A percentile compares a stretch with the other conserved stretches of the same genome.
phyloP scores from a whole-genome alignment of 306 rosid species.

The Quercus cerris region DNA sequence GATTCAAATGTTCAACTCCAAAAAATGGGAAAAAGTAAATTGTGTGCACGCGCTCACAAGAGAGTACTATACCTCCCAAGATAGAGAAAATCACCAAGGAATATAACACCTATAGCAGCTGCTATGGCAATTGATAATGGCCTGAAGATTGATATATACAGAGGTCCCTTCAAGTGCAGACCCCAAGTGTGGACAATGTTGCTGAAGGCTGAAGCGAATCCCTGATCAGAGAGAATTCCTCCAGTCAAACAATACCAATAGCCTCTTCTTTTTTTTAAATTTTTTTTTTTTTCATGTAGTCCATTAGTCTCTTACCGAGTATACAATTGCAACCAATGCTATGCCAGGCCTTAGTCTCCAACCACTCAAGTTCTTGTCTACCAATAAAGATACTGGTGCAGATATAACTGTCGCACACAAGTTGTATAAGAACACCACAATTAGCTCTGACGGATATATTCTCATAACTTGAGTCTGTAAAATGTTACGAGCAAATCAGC shows the following conservation, averaged over 20 bases:
- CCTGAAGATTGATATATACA: constrained; percentile 26
- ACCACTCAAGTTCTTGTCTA: constrained; percentile 18
- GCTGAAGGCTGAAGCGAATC: constrained; percentile 9
- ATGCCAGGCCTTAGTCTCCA: constrained; percentile 23
- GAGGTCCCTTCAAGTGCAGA: constrained; percentile 29
- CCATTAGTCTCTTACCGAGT: constrained; percentile 4
- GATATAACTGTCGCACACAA: constrained; percentile 11
- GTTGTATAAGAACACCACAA: constrained; percentile 23
- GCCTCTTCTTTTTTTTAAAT: not conserved
- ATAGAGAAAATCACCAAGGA: constrained; percentile 33
- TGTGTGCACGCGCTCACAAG: not conserved
- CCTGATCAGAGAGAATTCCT: constrained; percentile 2
- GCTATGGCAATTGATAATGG: constrained; percentile 41
- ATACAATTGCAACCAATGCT: constrained; percentile 16
- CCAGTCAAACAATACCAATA: not conserved
- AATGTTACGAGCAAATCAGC: not conserved
- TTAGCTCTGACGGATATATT: constrained; percentile 25
- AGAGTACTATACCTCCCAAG: constrained; percentile 30
- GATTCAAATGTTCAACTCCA: not conserved
- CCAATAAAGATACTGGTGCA: constrained; percentile 13
- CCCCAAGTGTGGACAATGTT: constrained; percentile 19
- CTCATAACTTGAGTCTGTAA: constrained; percentile 25
- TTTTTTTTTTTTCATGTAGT: not conserved
- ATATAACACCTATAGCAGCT: constrained; percentile 29
- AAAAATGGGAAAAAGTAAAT: not conserved